These are phyloP conservation scores for Candida xiaguanensis DNA, from an alignment of 805 yeast genomes.

Conservation along the genomic window DNA sequence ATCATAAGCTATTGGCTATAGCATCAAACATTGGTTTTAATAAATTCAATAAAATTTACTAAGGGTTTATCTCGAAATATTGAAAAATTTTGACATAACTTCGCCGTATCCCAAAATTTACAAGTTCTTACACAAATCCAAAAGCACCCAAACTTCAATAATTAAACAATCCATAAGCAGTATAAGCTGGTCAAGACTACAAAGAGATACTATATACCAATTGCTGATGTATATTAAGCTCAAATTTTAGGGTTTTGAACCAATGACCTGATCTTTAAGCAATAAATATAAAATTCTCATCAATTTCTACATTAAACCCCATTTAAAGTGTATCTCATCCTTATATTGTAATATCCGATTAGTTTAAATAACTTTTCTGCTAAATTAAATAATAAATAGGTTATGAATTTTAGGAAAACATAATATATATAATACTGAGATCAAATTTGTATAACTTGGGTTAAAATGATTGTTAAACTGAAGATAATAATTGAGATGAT, in stretches of 20 bases:
- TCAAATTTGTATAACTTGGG: no score
- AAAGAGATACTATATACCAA: background rate
- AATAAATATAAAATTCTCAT: no score
- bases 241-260: no score
- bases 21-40: background rate
- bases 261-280: no score
- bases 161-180: background rate
- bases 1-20: no score
- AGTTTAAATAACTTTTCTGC: no score
- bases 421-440: no score
- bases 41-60: background rate
- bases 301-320: no score
- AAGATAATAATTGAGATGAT: background rate
- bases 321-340: no score
- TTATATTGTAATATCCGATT: no score
- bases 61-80: background rate
- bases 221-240: background rate
- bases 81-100: background rate
- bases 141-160: background rate
- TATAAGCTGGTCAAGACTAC: background rate
- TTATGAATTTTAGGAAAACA: no score
- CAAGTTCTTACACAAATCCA: background rate
- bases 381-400: no score
- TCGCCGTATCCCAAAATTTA: background rate
- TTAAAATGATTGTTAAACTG: background rate